Evolutionary conservation across 202 grass and related monocot species (phyloP).

Genomic region (Schoenoplectus triqueter): DNA sequence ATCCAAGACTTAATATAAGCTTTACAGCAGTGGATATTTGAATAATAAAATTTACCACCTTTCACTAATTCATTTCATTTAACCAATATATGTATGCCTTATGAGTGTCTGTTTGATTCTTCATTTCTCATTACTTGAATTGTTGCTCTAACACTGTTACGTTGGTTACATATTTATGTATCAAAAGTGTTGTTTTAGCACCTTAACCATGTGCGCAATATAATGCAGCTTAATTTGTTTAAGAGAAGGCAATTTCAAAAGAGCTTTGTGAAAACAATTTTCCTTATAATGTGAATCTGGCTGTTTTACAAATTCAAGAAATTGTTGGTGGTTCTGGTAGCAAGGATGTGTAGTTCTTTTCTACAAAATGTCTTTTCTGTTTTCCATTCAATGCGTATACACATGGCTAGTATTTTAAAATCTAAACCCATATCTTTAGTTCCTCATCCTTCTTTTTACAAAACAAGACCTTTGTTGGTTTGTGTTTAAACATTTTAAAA

Average conservation of each 20-base stretch:
- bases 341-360: conserved; percentile 6
- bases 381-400: not conserved
- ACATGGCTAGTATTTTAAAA: conserved; percentile 23
- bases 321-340: not conserved
- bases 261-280: not conserved
- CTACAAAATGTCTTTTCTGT: not conserved
- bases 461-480: conserved; percentile 15
- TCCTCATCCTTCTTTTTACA: not conserved
- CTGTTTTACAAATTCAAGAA: not conserved
- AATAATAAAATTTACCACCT: conserved; percentile 5
- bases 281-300: conserved; percentile 21
- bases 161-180: not conserved
- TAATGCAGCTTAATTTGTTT: not conserved
- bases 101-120: not conserved
- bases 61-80: not conserved
- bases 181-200: not conserved
- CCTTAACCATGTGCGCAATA: not conserved
- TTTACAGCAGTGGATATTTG: not conserved
- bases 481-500: conserved; percentile 31
- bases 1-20: not conserved
- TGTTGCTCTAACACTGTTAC: not conserved
- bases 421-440: conserved; percentile 21
- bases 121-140: not conserved
- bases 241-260: not conserved
- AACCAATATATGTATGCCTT: not conserved